A percentile compares a stretch with the other conserved stretches of the same genome.
Evolutionary conservation across 768 basidiomycete genomes (phyloP).

Genomic region (Agaricus subrufescens): DNA sequence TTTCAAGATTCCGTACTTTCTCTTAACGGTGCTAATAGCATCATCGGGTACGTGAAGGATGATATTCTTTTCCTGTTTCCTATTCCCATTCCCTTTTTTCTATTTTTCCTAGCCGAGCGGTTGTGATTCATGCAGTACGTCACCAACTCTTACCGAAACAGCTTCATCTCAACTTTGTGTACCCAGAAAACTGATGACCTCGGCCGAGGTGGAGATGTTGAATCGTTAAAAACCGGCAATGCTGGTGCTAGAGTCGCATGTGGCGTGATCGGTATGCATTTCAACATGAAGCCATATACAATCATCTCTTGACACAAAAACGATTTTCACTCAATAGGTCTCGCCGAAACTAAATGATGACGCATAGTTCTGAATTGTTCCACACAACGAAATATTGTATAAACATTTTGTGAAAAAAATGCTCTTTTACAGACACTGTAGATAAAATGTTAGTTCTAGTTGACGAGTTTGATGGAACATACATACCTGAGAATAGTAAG

Average conservation of each 20-base stretch:
- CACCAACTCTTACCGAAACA: neutral
- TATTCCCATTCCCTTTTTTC: neutral
- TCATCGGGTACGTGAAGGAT: conserved; percentile 50
- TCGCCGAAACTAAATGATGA: conserved; percentile 6
- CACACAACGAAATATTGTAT: neutral
- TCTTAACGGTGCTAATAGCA: conserved; percentile 61
- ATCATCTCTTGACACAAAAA: no score
- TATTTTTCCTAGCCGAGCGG: conserved; percentile 43
- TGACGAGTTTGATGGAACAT: neutral
- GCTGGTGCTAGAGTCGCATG: conserved; percentile 76
- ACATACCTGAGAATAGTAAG: conserved; percentile 50
- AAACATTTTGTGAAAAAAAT: neutral
- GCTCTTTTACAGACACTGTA: conserved; percentile 14
- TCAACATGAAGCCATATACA: neutral
- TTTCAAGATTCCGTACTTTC: conserved; percentile 59
- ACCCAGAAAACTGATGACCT: conserved; percentile 71
- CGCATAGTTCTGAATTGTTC: neutral
- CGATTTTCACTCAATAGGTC: neutral
- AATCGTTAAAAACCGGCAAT: conserved; percentile 76
- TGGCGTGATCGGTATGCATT: conserved; percentile 62
- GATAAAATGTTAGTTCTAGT: neutral
- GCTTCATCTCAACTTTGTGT: neutral
- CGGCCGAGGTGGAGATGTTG: conserved; percentile 61
- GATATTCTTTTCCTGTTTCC: no score
- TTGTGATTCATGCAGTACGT: conserved; percentile 70